Evolutionary conservation across 805 yeast genomes (phyloP).

Genomic region (Barnettozyma pratensis): DNA sequence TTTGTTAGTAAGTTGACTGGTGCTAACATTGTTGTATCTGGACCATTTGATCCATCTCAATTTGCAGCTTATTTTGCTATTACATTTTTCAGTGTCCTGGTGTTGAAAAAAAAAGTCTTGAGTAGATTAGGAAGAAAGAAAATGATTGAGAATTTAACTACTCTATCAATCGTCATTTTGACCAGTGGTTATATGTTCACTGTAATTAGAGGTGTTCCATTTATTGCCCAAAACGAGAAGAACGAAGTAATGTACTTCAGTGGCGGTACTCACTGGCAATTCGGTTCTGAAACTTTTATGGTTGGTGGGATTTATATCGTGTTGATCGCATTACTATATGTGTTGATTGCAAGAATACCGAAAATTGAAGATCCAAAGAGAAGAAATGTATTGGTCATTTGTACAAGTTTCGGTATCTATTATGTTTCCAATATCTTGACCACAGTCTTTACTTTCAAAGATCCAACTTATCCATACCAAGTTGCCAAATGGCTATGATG

Average conservation of each 20-base stretch:
- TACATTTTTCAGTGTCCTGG: constrained; percentile 39
- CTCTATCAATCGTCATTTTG: constrained; percentile 39
- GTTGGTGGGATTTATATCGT: constrained; percentile 45
- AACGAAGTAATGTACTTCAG: constrained; percentile 52
- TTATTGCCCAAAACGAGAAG: constrained; percentile 47
- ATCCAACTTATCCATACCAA: constrained; percentile 18
- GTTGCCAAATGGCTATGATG: constrained; percentile 17
- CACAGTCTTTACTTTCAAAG: constrained; percentile 14
- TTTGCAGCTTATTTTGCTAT: constrained; percentile 41
- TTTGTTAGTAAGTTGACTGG: constrained; percentile 44
- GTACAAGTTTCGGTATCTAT: constrained; percentile 13
- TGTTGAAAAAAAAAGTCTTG: constrained; percentile 44
- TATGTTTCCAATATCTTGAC: constrained; percentile 19
- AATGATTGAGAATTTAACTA: constrained; percentile 28
- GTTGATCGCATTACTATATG: constrained; percentile 37
- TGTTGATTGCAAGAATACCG: constrained; percentile 36
- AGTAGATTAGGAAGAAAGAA: constrained; percentile 25
- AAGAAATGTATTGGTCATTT: constrained; percentile 7
- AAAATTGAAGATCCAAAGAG: constrained; percentile 11
- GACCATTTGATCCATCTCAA: constrained; percentile 36
- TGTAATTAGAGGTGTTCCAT: constrained; percentile 54
- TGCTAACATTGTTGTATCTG: constrained; percentile 37
- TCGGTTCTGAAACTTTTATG: constrained; percentile 60
- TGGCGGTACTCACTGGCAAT: constrained; percentile 64
- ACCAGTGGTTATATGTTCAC: constrained; percentile 65